Conservation (phyloP, 345 rosid species). For the Eucalyptus cladocalyx region DNA sequence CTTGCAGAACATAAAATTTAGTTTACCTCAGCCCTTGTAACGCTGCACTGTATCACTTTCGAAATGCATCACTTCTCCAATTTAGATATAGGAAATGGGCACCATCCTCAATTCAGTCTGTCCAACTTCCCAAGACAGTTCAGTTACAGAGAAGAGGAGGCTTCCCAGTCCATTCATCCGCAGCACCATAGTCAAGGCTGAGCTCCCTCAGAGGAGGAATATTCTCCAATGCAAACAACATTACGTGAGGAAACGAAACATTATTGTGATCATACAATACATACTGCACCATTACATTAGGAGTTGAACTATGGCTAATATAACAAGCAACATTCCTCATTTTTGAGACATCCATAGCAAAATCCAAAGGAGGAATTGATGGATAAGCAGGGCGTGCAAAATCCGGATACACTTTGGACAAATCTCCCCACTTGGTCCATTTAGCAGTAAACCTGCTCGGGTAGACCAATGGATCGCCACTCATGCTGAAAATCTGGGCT, state of each 20-base stretch:
- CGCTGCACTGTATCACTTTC: not conserved
- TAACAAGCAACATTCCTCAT: conserved; percentile 94
- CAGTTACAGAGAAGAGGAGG: conserved; percentile 30
- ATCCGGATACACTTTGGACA: conserved; percentile 50
- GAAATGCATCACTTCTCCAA: not conserved
- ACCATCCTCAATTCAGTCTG: not conserved
- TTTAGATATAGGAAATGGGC: not conserved
- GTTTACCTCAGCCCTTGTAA: not conserved
- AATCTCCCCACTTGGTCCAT: conserved; percentile 90
- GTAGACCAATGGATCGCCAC: conserved; percentile 66
- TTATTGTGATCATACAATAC: conserved; percentile 85
- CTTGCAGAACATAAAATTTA: not conserved
- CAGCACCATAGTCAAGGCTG: conserved; percentile 83
- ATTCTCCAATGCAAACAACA: conserved; percentile 90
- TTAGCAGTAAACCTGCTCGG: conserved; percentile 59
- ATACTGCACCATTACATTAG: conserved; percentile 83
- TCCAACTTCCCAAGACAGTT: not conserved
- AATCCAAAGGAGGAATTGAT: conserved; percentile 77
- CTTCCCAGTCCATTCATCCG: conserved; percentile 63
- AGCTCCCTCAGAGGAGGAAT: conserved; percentile 90
- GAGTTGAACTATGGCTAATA: conserved; percentile 75
- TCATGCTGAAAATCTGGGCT: conserved; percentile 71
- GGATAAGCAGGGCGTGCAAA: conserved; percentile 56
- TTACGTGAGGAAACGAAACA: conserved; percentile 77
- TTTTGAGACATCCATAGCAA: conserved; percentile 87